These are phyloP conservation scores for Leccinum angustisporum DNA, from an alignment of 1,284 basidiomycete genomes.

Conservation along the genomic window DNA sequence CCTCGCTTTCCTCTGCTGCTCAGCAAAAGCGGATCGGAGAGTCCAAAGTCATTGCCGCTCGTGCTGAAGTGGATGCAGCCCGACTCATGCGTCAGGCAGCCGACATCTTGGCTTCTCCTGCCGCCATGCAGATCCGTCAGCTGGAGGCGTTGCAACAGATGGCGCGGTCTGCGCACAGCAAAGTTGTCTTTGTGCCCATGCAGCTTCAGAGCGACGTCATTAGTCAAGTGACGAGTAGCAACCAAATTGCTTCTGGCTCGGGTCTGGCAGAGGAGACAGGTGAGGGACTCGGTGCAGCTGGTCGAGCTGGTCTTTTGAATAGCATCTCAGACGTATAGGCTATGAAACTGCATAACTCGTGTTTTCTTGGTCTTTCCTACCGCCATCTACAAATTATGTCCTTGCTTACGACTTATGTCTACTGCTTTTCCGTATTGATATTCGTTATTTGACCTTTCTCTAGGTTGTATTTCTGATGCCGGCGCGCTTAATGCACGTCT, in stretches of 20 bases:
- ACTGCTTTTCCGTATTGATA: neutral
- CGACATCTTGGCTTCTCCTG: slow-evolving; percentile 88
- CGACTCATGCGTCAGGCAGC: slow-evolving; percentile 93
- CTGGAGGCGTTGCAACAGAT: slow-evolving; percentile 81
- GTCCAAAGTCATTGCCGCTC: slow-evolving; percentile 93
- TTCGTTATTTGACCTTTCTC: slow-evolving; percentile 1
- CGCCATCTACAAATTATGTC: neutral
- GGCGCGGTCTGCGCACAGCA: slow-evolving; percentile 75
- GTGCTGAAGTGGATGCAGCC: slow-evolving; percentile 93
- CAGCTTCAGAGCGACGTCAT: slow-evolving; percentile 75
- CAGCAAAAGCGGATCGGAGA: slow-evolving; percentile 96
- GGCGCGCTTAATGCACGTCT: neutral
- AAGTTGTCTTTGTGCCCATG: slow-evolving; percentile 96
- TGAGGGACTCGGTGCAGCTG: slow-evolving; percentile 43
- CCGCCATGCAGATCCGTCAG: slow-evolving; percentile 97
- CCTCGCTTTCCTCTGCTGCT: slow-evolving; percentile 89
- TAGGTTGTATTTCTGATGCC: slow-evolving; percentile 18
- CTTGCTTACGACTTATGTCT: neutral
- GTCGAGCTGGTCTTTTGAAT: slow-evolving; percentile 55
- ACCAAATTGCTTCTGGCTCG: slow-evolving; percentile 38
- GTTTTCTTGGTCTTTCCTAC: neutral
- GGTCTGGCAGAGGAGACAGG: slow-evolving; percentile 43
- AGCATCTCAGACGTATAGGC: slow-evolving; percentile 46
- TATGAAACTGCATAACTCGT: neutral
- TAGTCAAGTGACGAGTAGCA: slow-evolving; percentile 42